phyloP scores from a whole-genome alignment of 331 rosid species.

The Quercus phellos region DNA sequence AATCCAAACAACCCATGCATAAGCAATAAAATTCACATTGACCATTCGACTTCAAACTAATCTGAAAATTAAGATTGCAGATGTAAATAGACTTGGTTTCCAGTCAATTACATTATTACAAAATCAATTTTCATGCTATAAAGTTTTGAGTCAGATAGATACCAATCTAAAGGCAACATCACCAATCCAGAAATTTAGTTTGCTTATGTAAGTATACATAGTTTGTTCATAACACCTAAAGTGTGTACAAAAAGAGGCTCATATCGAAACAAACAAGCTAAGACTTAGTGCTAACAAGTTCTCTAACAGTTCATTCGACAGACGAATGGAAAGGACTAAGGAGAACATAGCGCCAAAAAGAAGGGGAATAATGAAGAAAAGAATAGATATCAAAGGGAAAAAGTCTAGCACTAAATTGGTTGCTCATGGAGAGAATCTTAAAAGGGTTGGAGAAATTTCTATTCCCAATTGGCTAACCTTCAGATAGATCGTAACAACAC shows the following conservation, averaged over 20 bases:
- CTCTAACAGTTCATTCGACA: background rate
- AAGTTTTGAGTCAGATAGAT: background rate
- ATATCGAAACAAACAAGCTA: too few species aligned
- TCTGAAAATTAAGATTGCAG: background rate
- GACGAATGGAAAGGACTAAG: background rate
- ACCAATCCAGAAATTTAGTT: too few species aligned
- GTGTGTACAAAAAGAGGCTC: too few species aligned
- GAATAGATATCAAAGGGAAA: background rate
- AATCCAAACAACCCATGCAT: conserved; percentile 7
- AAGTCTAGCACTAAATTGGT: background rate
- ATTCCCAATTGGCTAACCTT: too few species aligned
- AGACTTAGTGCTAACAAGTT: too few species aligned
- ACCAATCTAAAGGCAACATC: too few species aligned
- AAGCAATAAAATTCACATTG: background rate
- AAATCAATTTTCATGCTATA: background rate
- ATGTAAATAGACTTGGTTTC: background rate
- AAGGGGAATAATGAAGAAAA: too few species aligned
- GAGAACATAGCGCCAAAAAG: too few species aligned
- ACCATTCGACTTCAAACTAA: background rate
- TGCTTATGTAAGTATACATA: too few species aligned
- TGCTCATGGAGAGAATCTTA: background rate
- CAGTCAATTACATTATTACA: background rate
- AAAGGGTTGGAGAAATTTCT: background rate
- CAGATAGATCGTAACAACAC: too few species aligned
- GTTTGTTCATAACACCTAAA: too few species aligned